Base-by-base conservation (phyloP, 2,329 filamentous ascomycete genomes). In the Penicillium sp. region DNA sequence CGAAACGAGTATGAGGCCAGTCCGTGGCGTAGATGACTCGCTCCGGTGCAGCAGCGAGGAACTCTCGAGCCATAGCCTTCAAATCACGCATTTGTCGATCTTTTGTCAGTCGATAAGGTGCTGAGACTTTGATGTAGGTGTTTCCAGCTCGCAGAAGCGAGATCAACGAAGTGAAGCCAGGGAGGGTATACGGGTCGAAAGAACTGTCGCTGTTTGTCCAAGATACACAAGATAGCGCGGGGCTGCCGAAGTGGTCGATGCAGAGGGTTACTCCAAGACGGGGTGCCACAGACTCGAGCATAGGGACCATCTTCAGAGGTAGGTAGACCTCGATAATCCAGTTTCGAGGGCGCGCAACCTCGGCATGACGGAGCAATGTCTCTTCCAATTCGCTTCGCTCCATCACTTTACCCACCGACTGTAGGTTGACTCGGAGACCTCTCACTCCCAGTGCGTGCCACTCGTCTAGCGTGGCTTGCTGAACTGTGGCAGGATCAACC, bases 1-100 rank as follows among this genome's bases (percentile, higher is more conserved):
- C 82, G 60, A 84, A 88, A 12, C 86, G 77, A 3, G 86, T 88
- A 70, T 88, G 85, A 20, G 86, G 86, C 86, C 86, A 88, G 66
- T 88, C 86, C 0, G 84, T 86, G 1, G 84, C 85, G 70, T 86
- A 88, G 0, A 88, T 79, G 10, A 85, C 75, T 15, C 79, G 75
- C 22, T 78, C 71, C 2, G 76, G 76, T 11, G 78, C 81, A 4
- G 78, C 71, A 3, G 71, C 69, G 37, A 87, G 64, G 7, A 87
- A 71, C 64, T 86, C 81, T 14, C 70, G 73, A 8, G 79, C 80
- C 41, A 88, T 71, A 1, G 77, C 76, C 54, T 83, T 78, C 3
- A 85, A 63, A 48, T 83, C 77, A 31, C 72, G 73, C 59, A 82
- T 76, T 22, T 78, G 67, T 6, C 73, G 71, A 54, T 82, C 77